Evolutionary conservation across 148 eudicot genomes (phyloP), one percentile per base, ranked within the genome.

Genomic region (Tetragonia tetragonoides): DNA sequence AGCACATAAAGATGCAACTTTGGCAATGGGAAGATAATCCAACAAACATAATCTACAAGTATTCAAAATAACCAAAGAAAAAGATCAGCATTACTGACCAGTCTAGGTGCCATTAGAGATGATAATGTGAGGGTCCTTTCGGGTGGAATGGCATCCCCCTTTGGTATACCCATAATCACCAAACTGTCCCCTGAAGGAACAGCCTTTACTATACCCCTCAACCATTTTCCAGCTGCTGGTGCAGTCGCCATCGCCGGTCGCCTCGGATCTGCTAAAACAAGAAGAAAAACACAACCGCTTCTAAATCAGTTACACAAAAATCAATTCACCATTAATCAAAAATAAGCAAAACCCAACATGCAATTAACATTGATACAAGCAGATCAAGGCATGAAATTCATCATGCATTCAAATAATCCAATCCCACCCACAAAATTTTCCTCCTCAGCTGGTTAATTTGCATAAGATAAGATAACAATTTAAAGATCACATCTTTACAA

Each of bases 121-220:
- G 97, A 86, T 81, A 96, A 87, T 78, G 95, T 93, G 64, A 96
- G 81, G 17, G 95, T 88, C 85, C 89, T 96, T 79, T 96, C 99
- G 0, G 91, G 93, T 40, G 98, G 97, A 42, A 90, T 82, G 10
- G 24, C 65, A 63, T 86, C 95, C 18, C 90, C 88, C 81, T 91
- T 90, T 61, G 81, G 75, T 75, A 78, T 85, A 11, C 90, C 91
- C 90, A 96, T 87, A 56, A 96, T 91, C 81, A 93, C 91, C 89
- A 96, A 83, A 73, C 87, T 78, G 79, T 96, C 99, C 57, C 99
- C 98, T 39, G 99, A 96, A 38, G 92, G 90, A 78, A 96, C 98
- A 75, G 95, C 98, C 87, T 96, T 96, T 24, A 96, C 99, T 54
- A 39, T 87, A 70, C 98, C 99, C 79, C 87, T 90, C 82, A 95